Conservation (phyloP, 441 rosid species). For the Brassica balearica region DNA sequence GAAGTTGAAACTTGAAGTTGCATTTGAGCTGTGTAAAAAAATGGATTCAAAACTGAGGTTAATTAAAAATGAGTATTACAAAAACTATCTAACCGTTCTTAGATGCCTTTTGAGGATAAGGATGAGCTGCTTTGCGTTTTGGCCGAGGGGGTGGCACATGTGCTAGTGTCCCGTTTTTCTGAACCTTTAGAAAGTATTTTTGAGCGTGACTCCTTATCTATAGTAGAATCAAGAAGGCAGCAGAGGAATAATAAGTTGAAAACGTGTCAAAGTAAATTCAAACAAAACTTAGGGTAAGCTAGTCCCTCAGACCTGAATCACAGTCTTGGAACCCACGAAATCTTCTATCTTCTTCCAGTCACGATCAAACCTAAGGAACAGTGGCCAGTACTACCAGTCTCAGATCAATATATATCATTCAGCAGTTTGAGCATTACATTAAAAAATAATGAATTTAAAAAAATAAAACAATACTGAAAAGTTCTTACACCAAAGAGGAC, state of each 20-base stretch:
- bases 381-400: background rate
- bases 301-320: constrained; percentile 60
- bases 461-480: background rate
- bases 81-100: constrained; percentile 55
- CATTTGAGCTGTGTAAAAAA: constrained; percentile 52
- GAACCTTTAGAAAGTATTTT: constrained; percentile 78
- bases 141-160: constrained; percentile 89
- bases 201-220: constrained; percentile 82
- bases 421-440: background rate
- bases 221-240: constrained; percentile 5
- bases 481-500: background rate
- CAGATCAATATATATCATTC: background rate
- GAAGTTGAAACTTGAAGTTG: constrained; percentile 63
- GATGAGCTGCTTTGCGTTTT: constrained; percentile 79
- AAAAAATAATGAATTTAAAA: background rate
- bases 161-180: constrained; percentile 68
- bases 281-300: background rate
- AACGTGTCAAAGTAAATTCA: background rate
- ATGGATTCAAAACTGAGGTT: constrained; percentile 29
- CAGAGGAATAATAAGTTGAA: background rate
- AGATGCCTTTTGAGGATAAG: constrained; percentile 76
- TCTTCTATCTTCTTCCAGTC: constrained; percentile 86
- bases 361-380: constrained; percentile 64
- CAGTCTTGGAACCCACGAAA: constrained; percentile 78
- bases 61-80: background rate